Conservation (phyloP, 2,329 filamentous ascomycete genomes). For the Diplodia sapinea region DNA sequence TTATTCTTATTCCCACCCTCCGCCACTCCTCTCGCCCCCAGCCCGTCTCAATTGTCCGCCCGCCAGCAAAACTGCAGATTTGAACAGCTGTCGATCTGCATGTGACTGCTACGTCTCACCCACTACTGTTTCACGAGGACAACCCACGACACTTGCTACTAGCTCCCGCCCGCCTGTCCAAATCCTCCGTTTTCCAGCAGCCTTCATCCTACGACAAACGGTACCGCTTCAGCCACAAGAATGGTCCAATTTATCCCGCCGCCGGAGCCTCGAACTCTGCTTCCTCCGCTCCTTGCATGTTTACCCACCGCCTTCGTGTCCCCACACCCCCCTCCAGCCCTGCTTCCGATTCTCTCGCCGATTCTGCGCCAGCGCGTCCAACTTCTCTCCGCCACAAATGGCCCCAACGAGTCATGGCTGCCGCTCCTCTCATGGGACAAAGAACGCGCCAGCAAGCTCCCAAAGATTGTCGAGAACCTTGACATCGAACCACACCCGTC, state of each 20-base stretch:
- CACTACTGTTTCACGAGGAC: conserved; percentile 20
- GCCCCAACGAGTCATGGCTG: conserved; percentile 69
- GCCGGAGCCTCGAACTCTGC: conserved; percentile 62
- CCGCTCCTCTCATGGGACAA: conserved; percentile 73
- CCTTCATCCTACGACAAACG: not conserved
- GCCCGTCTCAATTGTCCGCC: not conserved
- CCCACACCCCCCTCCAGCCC: conserved; percentile 63
- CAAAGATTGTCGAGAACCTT: conserved; percentile 66
- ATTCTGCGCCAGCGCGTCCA: conserved; percentile 67
- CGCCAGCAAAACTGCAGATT: not conserved
- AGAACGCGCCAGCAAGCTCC: conserved; percentile 62
- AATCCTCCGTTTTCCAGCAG: not conserved
- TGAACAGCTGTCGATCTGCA: conserved; percentile 10
- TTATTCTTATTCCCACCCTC: conserved; percentile 17
- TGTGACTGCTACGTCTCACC: conserved; percentile 16
- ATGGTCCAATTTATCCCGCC: conserved; percentile 62
- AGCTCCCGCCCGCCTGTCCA: not conserved
- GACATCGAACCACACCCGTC: conserved; percentile 79
- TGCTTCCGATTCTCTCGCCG: conserved; percentile 66
- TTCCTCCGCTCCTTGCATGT: conserved; percentile 68
- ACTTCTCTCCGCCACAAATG: conserved; percentile 62
- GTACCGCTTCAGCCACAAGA: conserved; percentile 35
- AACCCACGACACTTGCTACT: conserved; percentile 8
- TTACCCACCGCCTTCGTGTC: conserved; percentile 66
- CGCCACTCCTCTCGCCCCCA: not conserved